Evolutionary conservation across 257 asterid species (phyloP).

Genomic region (Vinca minor): DNA sequence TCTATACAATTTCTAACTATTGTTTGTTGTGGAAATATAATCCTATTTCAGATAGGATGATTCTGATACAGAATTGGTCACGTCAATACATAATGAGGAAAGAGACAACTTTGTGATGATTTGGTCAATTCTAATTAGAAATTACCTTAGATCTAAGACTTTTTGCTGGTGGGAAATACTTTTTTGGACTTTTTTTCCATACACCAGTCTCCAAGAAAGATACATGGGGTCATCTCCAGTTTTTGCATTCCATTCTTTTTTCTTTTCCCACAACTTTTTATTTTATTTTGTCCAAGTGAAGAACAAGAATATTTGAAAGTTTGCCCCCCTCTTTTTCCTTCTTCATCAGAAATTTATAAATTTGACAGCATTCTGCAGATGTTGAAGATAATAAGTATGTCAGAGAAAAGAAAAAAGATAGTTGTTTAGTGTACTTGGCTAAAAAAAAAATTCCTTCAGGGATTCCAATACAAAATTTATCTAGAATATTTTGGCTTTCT

Average conservation of each 20-base stretch:
- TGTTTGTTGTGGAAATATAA: background rate
- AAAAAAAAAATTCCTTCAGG: background rate
- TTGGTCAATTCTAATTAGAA: too few species aligned
- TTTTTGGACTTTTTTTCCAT: background rate
- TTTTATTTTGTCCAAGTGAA: background rate
- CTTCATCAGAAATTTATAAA: background rate
- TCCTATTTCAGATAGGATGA: background rate
- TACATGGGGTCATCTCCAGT: background rate
- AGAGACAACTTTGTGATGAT: too few species aligned
- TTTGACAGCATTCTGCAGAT: background rate
- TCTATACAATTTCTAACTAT: background rate
- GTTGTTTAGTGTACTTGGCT: background rate
- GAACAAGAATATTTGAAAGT: background rate
- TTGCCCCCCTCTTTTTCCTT: background rate
- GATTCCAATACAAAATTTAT: background rate
- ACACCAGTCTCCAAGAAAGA: background rate
- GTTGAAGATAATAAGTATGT: background rate
- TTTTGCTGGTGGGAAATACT: background rate
- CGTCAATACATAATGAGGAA: background rate
- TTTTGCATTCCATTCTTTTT: constrained; percentile 1
- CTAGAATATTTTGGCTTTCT: background rate
- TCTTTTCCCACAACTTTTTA: background rate
- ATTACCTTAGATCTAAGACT: constrained; percentile 11
- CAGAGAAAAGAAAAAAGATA: background rate
- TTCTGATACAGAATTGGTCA: background rate